Base-by-base conservation (phyloP, 768 basidiomycete species). In the Rhodosporidiobolus odoratus region DNA sequence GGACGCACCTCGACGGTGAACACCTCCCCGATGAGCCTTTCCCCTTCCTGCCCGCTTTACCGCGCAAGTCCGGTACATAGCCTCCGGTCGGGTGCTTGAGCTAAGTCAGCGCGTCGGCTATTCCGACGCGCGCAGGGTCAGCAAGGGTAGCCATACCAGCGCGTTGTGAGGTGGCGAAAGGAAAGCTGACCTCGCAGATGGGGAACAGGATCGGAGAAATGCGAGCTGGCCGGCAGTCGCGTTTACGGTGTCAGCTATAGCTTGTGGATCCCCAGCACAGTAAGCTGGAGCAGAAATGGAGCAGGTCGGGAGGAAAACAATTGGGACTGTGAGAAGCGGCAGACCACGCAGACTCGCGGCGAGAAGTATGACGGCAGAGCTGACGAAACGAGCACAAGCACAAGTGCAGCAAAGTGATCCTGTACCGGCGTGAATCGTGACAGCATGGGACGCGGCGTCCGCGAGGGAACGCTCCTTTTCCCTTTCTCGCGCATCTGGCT, bases 91-190 rank as follows among this genome's bases (percentile, higher is more conserved):
- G 80, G 21, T 85, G 77, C 15, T 86, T 85, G 41, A 94, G 86
- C 80, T 91, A 93, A 74, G 92, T 81, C 74, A 95, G 85, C 4
- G 92, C 90, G 76, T 95, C 92, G 0, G 92, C 81, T 94, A 67
- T n/a, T n/a, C 52, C 6, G 9, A 50, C 23, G 48, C 48, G 21
- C 21, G 1, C 27, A 30, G 37, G 15, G 45, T 4, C 7, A 64
- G 34, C 19, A 53, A 25, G 25, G 23, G 62, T n/a, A 16, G 60
- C 32, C 0, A 4, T 16, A 1, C 12, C 8, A 27, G 27, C 10
- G 13, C 16, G 19, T 16, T 27, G 19, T 21, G 38, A 37, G 38
- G 48, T n/a, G 32, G 34, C 16, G 58, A 6, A 19, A 13, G 53
- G 25, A 56, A 53, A n/a, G 47, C 12, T 27, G 40, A 73, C 72